Percentiles rank a stretch among this genome's conserved stretches.
phyloP scores from a whole-genome alignment of 2,329 filamentous ascomycete species.

The Colletotrichum melonis region DNA sequence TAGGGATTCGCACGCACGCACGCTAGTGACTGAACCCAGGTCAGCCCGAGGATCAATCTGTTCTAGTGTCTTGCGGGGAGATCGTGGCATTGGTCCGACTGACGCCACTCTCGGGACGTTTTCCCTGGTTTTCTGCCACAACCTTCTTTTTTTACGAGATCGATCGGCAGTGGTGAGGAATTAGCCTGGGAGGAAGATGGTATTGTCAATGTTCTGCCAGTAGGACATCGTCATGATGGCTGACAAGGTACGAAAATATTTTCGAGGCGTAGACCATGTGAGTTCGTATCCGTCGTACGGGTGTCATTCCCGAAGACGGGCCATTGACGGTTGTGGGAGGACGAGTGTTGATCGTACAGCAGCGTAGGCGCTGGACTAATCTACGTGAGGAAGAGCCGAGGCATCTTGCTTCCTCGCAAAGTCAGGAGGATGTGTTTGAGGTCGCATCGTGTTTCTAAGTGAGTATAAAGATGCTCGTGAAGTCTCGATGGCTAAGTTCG shows the following conservation, averaged over 20 bases:
- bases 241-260: constrained; percentile 7
- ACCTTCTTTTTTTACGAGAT: neutral
- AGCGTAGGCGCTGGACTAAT: neutral
- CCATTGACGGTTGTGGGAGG: neutral
- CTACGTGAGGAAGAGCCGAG: neutral
- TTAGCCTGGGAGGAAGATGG: neutral
- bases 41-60: constrained; percentile 6
- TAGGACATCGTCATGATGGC: neutral
- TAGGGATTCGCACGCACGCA: neutral
- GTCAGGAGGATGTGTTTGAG: neutral
- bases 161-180: neutral
- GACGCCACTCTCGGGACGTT: neutral
- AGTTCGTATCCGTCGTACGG: constrained; percentile 11
- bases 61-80: constrained; percentile 7
- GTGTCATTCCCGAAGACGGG: neutral
- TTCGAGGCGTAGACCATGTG: neutral
- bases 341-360: neutral
- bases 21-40: neutral
- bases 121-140: neutral
- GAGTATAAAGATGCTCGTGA: neutral
- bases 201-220: too few species aligned
- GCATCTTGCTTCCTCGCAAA: neutral
- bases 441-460: neutral
- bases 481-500: neutral
- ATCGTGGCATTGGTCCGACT: neutral